Evolutionary conservation across 139 green algal genomes (phyloP), one percentile per base, ranked within the genome.

Genomic region (Tetradesmus lagerheimii): DNA sequence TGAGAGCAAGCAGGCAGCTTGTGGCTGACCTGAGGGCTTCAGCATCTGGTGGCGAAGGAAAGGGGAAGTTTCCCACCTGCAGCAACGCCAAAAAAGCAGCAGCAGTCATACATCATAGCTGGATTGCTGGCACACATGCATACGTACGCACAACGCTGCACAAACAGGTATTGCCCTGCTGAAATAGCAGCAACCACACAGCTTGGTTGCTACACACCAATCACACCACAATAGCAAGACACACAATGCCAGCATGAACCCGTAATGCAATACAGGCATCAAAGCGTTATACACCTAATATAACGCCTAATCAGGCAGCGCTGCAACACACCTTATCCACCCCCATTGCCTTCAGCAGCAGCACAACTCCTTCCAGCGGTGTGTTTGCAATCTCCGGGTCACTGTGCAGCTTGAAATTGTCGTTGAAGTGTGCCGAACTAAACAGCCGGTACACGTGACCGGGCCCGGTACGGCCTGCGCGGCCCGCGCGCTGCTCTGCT

Each of bases 391-490:
- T 98, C 93, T 99, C 98, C 0, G 98, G 97, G 0, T 94, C 94
- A 27, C 92, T 95, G 90, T 98, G 94, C 45, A 94, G 79, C 0
- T 95, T 93, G 85, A 99, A 98, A 47, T 93, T 96, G 89, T 99
- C 95, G 85, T 97, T 96, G 94, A 97, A 99, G 41, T 97, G 92
- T 12, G 98, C 97, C 0, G 92, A 96, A 23, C 94, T 97, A 89
- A 95, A 99, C 78, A 99, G 93, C 18, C 98, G 94, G 95, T 99
- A 99, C 91, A 94, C 96, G 92, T 99, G 97, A 45, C 98, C 98
- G 5, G 98, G 98, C 11, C 97, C 97, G 0, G 96, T 99, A 64
- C 98, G 96, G 27, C 98, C 98, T 1, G 98, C 97, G 0, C 98
- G 94, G 4, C 98, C 98, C 29, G 97, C 96, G 2, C 98, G 93